Conservation (phyloP, 1,284 basidiomycete species). For the Moniliophthora roreri region DNA sequence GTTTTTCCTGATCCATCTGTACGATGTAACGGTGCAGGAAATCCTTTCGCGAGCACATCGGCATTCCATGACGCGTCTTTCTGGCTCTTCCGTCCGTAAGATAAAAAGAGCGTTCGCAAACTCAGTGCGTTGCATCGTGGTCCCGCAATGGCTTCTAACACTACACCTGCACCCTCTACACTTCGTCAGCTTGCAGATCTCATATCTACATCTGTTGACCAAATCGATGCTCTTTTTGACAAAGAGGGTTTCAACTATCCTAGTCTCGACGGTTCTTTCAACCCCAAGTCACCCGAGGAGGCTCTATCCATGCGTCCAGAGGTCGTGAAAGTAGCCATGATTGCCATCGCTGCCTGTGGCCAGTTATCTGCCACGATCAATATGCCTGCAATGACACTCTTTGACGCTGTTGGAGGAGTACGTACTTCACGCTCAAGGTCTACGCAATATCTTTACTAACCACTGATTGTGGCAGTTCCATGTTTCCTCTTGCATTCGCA, state of each 20-base stretch:
- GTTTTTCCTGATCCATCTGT: too few relatives aligned
- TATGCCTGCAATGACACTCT: constrained; percentile 21
- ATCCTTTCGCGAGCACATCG: too few relatives aligned
- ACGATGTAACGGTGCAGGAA: too few relatives aligned
- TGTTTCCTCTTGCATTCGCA: constrained; percentile 22
- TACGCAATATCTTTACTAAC: not conserved
- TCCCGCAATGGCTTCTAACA: too few relatives aligned
- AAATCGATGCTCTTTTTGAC: constrained; percentile 17
- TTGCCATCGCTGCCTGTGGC: constrained; percentile 28
- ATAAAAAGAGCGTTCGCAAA: too few relatives aligned
- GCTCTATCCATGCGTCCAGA: constrained; percentile 15
- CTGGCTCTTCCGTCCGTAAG: too few relatives aligned
- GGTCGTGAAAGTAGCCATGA: constrained; percentile 16
- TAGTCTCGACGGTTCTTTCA: constrained; percentile 21
- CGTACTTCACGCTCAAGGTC: constrained; percentile 1
- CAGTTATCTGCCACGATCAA: constrained; percentile 30
- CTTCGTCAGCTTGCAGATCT: constrained; percentile 2
- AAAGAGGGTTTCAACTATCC: constrained; percentile 14
- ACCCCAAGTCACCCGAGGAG: constrained; percentile 20
- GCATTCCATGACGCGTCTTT: too few relatives aligned
- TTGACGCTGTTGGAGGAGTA: constrained; percentile 18
- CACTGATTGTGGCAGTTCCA: constrained; percentile 16
- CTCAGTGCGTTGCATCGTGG: too few relatives aligned
- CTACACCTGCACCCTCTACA: too few relatives aligned
- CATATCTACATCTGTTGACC: constrained; percentile 10